Evolutionary conservation across 768 basidiomycete species (phyloP).

Genomic region (Rhizopogon roseolus): DNA sequence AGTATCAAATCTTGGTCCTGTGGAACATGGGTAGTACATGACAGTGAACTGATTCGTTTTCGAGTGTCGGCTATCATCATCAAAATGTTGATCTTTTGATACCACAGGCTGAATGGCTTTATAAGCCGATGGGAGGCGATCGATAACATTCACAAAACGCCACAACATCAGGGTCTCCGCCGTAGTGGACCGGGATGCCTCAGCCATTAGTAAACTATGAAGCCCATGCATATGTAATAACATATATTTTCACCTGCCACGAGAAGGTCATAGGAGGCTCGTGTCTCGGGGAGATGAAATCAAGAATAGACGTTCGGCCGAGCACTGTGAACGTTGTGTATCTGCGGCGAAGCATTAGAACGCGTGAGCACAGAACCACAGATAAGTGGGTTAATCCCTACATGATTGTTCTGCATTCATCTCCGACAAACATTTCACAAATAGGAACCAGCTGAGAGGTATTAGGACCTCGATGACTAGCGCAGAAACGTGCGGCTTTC

Average conservation of each 20-base stretch:
- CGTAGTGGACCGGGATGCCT: background rate
- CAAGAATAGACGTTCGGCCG: background rate
- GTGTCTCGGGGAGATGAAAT: background rate
- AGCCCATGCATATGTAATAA: background rate
- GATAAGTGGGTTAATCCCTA: background rate
- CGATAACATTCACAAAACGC: background rate
- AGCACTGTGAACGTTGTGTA: background rate
- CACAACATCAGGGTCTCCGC: background rate
- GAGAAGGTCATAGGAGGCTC: background rate
- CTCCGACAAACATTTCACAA: no score
- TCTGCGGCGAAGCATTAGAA: background rate
- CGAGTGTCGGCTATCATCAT: background rate
- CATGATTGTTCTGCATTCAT: background rate
- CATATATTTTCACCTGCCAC: background rate
- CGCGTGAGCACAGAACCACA: background rate
- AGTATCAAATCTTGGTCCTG: slow-evolving; percentile 9
- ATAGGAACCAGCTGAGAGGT: background rate
- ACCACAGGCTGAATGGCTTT: background rate
- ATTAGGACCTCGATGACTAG: no score
- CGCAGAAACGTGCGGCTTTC: no score
- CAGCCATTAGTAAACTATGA: background rate
- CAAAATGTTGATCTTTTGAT: no score
- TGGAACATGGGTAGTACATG: background rate
- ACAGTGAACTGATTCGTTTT: background rate
- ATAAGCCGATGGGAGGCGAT: background rate